Conservation (phyloP, 176 grass and related monocot genomes). For the Rhipidocladum racemiflorum region DNA sequence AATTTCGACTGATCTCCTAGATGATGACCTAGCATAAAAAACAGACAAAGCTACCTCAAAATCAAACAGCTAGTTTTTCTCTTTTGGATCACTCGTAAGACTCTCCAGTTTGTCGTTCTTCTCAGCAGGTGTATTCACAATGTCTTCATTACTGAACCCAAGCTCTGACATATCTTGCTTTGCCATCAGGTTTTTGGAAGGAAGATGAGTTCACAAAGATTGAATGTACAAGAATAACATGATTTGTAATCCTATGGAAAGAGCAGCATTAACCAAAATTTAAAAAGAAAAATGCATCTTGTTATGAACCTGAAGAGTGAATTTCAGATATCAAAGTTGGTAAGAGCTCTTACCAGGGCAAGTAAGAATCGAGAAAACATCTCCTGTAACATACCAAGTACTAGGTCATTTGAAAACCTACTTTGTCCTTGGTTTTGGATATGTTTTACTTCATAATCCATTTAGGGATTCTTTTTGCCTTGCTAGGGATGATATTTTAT, state of each 20-base stretch:
- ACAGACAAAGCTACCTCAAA: background rate
- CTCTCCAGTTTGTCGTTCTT: slow-evolving; percentile 15
- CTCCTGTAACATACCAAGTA: no score
- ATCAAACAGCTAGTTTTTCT: slow-evolving; percentile 33
- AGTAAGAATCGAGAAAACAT: no score
- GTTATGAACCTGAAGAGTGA: background rate
- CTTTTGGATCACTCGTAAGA: background rate
- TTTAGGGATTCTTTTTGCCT: no score
- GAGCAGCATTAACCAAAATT: background rate
- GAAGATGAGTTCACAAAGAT: background rate
- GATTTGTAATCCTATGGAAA: background rate
- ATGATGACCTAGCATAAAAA: background rate
- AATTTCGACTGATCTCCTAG: background rate
- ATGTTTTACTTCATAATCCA: no score
- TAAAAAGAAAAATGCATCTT: background rate
- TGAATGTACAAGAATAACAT: background rate
- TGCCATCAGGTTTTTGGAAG: slow-evolving; percentile 69
- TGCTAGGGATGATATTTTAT: no score
- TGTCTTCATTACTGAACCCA: slow-evolving; percentile 47
- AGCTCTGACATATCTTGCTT: slow-evolving; percentile 77
- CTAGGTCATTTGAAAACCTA: no score
- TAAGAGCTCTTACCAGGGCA: background rate
- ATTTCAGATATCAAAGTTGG: background rate
- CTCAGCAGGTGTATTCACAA: slow-evolving; percentile 7
- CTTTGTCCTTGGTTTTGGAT: no score